These are phyloP conservation scores for Acanthamoeba lenticulata DNA, from an alignment of 208 protist species.

Conservation along the genomic window DNA sequence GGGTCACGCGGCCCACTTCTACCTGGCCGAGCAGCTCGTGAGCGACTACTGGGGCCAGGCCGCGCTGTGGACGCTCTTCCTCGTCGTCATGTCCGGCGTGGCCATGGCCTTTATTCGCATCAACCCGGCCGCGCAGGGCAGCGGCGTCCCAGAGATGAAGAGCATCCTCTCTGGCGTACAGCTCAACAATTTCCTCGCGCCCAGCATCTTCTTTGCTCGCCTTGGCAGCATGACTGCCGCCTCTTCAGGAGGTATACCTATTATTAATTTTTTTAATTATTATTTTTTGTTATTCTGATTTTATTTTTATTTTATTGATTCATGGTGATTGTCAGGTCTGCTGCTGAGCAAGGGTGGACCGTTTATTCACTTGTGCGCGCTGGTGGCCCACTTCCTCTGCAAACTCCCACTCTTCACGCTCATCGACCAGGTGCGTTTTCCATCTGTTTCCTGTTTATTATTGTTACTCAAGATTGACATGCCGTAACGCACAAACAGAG, in stretches of 20 bases:
- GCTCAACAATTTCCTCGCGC: conserved; percentile 44
- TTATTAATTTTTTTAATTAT: background rate
- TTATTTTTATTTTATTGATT: no score
- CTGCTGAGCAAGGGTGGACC: conserved; percentile 80
- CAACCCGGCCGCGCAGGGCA: conserved; percentile 41
- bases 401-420: conserved; percentile 66
- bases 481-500: conserved; percentile 51
- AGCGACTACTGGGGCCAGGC: background rate
- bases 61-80: background rate
- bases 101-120: background rate
- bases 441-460: background rate
- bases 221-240: background rate
- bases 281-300: background rate
- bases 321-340: conserved; percentile 70
- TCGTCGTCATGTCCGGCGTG: background rate
- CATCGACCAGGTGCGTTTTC: background rate
- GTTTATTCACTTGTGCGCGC: conserved; percentile 78
- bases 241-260: background rate
- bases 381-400: conserved; percentile 68
- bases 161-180: conserved; percentile 54
- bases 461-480: background rate
- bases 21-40: background rate
- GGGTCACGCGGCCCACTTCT: background rate
- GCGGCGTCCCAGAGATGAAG: conserved; percentile 63
- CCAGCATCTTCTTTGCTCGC: conserved; percentile 10